Evolutionary conservation across 2,329 filamentous ascomycete species (phyloP), one percentile per base, ranked within the genome.

Genomic region (Falciphora oryzae): DNA sequence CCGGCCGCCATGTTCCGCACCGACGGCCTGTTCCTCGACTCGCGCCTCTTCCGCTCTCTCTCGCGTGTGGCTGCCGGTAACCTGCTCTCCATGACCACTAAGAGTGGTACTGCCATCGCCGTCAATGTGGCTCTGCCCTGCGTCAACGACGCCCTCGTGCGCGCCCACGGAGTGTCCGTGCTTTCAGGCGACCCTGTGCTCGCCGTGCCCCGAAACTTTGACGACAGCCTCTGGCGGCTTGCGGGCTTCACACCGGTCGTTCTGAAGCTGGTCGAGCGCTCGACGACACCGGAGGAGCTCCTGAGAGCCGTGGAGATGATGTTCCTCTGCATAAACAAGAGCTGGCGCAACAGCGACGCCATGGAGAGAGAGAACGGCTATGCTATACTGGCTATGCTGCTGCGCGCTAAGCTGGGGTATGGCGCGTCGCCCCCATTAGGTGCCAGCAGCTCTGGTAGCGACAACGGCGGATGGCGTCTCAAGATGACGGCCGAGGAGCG

Each of bases 261-360:
- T 3, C 76, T 99, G 64, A 96, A 93, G 72, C 79, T 98, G 50
- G 82, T 99, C 8, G 92, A 97, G 73, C 83, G 89, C 44, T 89
- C 95, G 1, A 81, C 82, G 3, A 89, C 87, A 0, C 81, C 85
- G 10, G 86, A 93, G 61, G 88, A 88, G 59, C 87, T 93, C 32
- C 78, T 93, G 13, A 85, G 91, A 64, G 88, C 93, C 1, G 87
- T 96, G 2, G 88, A 96, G 71, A 90, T 96, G 71, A 81, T 97
- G 31, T 93, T 97, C 67, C 87, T 91, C 68, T 92, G 91, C 66
- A 90, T 97, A 62, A 89, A 91, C 69, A 89, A 91, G 68, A 98
- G 91, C 73, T 99, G 96, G 95, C 86, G 95, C 68, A 98, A 98
- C 69, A 98, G 95, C 69, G 96, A 99, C 74, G 93, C 95, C 31